phyloP scores from a whole-genome alignment of 108 stramenopile species.

The Cyclostephanos tholiformis region DNA sequence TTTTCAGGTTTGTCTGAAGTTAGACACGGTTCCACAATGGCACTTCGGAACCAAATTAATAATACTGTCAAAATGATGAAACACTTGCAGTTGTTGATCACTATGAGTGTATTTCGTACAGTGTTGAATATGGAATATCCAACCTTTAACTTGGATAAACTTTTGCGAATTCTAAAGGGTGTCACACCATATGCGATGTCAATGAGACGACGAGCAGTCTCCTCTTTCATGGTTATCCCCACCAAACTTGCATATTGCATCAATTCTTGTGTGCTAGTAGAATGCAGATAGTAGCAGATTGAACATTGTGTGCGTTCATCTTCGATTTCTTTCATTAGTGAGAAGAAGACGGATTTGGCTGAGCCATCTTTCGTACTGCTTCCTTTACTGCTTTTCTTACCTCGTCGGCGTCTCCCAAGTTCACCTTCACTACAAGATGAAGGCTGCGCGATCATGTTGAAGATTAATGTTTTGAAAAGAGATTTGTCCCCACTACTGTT shows the following conservation, averaged over 20 bases:
- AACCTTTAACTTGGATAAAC: conserved; percentile 53
- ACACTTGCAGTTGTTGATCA: conserved; percentile 72
- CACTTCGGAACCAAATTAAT: conserved; percentile 70
- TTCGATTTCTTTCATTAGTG: conserved; percentile 67
- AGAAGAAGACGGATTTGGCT: conserved; percentile 64
- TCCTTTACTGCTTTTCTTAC: conserved; percentile 1
- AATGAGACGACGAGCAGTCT: conserved; percentile 51
- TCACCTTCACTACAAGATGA: conserved; percentile 19
- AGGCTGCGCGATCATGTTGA: conserved; percentile 24
- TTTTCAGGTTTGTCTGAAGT: conserved; percentile 20
- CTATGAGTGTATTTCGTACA: conserved; percentile 51
- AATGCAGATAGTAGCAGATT: conserved; percentile 69
- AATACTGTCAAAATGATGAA: conserved; percentile 54
- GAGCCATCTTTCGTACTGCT: conserved; percentile 51
- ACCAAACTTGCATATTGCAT: conserved; percentile 63
- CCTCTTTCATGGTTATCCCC: conserved; percentile 62
- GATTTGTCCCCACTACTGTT: conserved; percentile 22
- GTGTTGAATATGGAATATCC: conserved; percentile 52
- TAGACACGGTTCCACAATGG: conserved; percentile 60
- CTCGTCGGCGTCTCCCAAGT: conserved; percentile 10
- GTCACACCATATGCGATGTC: conserved; percentile 61
- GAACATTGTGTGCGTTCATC: conserved; percentile 64
- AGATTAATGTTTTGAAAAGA: conserved; percentile 22
- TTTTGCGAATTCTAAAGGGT: conserved; percentile 56
- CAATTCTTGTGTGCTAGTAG: conserved; percentile 59